Evolutionary conservation across 768 basidiomycete species (phyloP).

Genomic region (Mycena latifolia): DNA sequence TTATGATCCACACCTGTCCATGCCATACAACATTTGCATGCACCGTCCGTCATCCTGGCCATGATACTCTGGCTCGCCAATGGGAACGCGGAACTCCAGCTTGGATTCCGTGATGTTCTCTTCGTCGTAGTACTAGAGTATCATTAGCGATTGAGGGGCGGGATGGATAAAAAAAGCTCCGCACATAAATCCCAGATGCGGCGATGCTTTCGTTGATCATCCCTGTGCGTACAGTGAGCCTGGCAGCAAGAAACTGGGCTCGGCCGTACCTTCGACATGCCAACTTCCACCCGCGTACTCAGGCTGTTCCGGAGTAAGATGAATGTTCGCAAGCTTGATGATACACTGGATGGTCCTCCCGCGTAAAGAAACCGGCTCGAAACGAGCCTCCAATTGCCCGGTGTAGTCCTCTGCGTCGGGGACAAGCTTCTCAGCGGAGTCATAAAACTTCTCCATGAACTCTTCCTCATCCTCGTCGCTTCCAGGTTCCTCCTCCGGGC

Average conservation of each 20-base stretch:
- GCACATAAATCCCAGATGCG: slow-evolving; percentile 36
- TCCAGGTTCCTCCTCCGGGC: slow-evolving; percentile 21
- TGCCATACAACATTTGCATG: slow-evolving; percentile 23
- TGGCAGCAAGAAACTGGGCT: not conserved
- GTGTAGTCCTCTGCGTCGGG: slow-evolving; percentile 25
- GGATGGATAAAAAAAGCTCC: not conserved
- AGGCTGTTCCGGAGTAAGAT: slow-evolving; percentile 36
- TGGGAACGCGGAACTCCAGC: slow-evolving; percentile 29
- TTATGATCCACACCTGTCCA: slow-evolving; percentile 17
- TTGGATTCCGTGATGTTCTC: slow-evolving; percentile 36
- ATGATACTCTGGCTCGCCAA: slow-evolving; percentile 30
- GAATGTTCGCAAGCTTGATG: slow-evolving; percentile 38
- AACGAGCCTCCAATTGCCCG: slow-evolving; percentile 13
- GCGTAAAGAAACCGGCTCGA: slow-evolving; percentile 24
- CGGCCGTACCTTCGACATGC: slow-evolving; percentile 39
- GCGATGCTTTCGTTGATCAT: slow-evolving; percentile 38
- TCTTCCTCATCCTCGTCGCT: slow-evolving; percentile 32
- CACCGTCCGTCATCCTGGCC: slow-evolving; percentile 34
- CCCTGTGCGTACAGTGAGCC: slow-evolving; percentile 11
- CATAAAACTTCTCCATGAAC: slow-evolving; percentile 13
- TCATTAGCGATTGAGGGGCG: not conserved
- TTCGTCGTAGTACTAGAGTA: slow-evolving; percentile 34
- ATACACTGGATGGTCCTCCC: slow-evolving; percentile 36
- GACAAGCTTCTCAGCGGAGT: not conserved
- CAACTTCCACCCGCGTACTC: slow-evolving; percentile 37